Evolutionary conservation across 2,329 filamentous ascomycete species (phyloP), one percentile per base, ranked within the genome.

Genomic region (Penicillium sp.): DNA sequence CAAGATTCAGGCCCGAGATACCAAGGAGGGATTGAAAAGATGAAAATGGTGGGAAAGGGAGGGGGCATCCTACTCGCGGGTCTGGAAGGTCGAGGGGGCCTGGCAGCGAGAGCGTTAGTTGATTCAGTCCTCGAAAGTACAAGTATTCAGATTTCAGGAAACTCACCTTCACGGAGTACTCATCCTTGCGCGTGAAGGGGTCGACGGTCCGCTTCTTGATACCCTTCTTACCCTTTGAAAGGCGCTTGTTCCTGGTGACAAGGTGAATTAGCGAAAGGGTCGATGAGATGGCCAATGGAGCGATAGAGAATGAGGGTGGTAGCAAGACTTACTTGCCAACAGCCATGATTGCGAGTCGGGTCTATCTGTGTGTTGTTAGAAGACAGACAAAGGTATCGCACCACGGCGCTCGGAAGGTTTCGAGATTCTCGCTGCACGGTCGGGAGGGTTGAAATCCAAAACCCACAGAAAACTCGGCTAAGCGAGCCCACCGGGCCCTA

Each of bases 181-280:
- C 97, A 80, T 97, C 94, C 87, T 99, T 99, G 79, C 93, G 90
- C 75, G 92, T 86, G 85, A 97, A 97, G 75, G 94, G 93, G 81
- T 99, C 94, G 73, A 89, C 83, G 75, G 92, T 93, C 84, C 93
- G 93, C 93, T 99, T 97, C 91, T 97, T 97, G 79, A 97, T 86
- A 81, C 94, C 93, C 88, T 99, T 99, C 91, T 97, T 99, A 84
- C 94, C 94, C 88, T 99, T 99, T 69, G 94, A 97, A 85, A 99
- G 88, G 86, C 94, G 92, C 92, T 99, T 99, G 89, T 99, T 99
- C 90, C 89, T 92, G 71, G 26, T 55, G 55, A 46, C 20, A 45
- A 49, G 47, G 45, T 44, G 31, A 25, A 47, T 67, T 63, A 66
- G 59, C 52, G 31, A 22, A 46, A n/a, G 44, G 23, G 40, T 40